These are phyloP conservation scores for Macrotyloma uniflorum DNA, from an alignment of 306 rosid genomes.

Conservation along the genomic window DNA sequence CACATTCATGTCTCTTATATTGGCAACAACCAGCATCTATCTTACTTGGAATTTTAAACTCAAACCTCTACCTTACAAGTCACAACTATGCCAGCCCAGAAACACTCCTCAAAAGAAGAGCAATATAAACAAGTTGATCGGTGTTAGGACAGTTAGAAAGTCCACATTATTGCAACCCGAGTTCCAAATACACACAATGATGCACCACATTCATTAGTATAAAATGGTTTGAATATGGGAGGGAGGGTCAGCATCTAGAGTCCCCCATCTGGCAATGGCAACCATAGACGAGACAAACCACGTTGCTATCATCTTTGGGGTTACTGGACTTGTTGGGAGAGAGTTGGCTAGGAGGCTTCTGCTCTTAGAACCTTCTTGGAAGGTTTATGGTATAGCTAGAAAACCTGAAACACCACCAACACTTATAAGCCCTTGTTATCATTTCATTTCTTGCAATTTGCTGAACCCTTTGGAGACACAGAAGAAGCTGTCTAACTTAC, in stretches of 20 bases:
- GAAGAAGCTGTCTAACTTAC: constrained; percentile 49
- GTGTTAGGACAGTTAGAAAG: constrained; percentile 37
- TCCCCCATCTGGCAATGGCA: constrained; percentile 48
- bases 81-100: constrained; percentile 48
- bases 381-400: constrained; percentile 88
- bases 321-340: constrained; percentile 85
- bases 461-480: constrained; percentile 64
- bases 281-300: constrained; percentile 35
- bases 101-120: constrained; percentile 56
- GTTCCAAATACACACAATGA: constrained; percentile 16
- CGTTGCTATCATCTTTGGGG: constrained; percentile 87
- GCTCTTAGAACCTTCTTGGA: constrained; percentile 60
- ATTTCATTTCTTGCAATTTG: constrained; percentile 83
- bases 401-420: constrained; percentile 46
- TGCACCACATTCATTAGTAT: constrained; percentile 27
- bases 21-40: constrained; percentile 47
- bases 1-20: constrained; percentile 43
- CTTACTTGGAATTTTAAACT: constrained; percentile 47
- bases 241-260: neutral
- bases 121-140: constrained; percentile 16
- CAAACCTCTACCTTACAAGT: constrained; percentile 38
- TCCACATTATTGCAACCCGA: constrained; percentile 37
- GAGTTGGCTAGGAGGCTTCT: constrained; percentile 65
- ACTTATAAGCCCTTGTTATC: constrained; percentile 51
- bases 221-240: constrained; percentile 49